These are phyloP conservation scores for Violaceomyces palustris DNA, from an alignment of 1,284 basidiomycete genomes.

Conservation along the genomic window DNA sequence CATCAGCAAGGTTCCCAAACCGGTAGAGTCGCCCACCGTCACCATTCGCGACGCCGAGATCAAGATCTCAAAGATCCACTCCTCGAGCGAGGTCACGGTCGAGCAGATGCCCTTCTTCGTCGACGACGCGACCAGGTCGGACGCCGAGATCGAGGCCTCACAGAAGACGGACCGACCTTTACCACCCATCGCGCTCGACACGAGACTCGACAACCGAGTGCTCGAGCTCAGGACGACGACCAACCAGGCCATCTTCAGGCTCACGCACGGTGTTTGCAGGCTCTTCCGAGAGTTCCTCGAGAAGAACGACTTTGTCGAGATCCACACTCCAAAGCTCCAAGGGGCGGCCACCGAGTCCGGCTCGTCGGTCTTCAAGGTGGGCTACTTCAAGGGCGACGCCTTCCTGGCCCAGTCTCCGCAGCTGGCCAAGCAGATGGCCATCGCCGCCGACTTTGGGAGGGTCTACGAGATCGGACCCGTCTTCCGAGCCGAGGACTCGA, in stretches of 20 bases:
- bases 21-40: slow-evolving; percentile 83
- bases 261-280: slow-evolving; percentile 81
- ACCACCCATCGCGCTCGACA: slow-evolving; percentile 60
- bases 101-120: slow-evolving; percentile 76
- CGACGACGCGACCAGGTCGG: slow-evolving; percentile 84
- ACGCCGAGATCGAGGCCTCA: slow-evolving; percentile 64
- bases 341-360: slow-evolving; percentile 95
- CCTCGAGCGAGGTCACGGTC: slow-evolving; percentile 69
- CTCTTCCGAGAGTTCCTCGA: slow-evolving; percentile 84
- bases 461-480: slow-evolving; percentile 93
- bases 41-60: slow-evolving; percentile 84
- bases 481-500: slow-evolving; percentile 96
- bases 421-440: slow-evolving; percentile 98
- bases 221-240: slow-evolving; percentile 90
- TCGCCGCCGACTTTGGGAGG: slow-evolving; percentile 93
- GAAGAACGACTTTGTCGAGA: slow-evolving; percentile 76
- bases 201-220: slow-evolving; percentile 89
- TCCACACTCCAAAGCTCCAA: slow-evolving; percentile 96
- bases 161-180: slow-evolving; percentile 50
- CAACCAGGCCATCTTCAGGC: slow-evolving; percentile 91
- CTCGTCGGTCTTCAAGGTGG: slow-evolving; percentile 93
- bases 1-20: slow-evolving; percentile 63
- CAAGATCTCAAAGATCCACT: slow-evolving; percentile 76
- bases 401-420: slow-evolving; percentile 96
- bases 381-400: slow-evolving; percentile 93